Base-by-base conservation (phyloP, 345 rosid genomes). In the Mallotus nudiflorus region DNA sequence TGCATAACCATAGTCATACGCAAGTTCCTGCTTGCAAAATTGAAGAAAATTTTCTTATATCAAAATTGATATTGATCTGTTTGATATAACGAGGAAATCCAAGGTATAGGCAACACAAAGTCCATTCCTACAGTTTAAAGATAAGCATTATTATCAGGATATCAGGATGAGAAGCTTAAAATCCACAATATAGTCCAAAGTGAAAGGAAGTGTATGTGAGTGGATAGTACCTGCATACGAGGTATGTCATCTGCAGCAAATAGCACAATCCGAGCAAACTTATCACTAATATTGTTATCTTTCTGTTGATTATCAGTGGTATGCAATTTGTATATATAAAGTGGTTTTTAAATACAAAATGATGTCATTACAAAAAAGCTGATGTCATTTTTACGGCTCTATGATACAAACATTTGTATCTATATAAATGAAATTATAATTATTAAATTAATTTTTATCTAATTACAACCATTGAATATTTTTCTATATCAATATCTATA, bases 241-340 rank as follows among this genome's bases (percentile, higher is more conserved):
- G 70, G 62, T 45, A 75, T 75, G 66, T 70, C 59, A n/a, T 75
- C 71, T 27, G 75, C 71, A 27, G 79, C 79, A 70, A 75, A 75
- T 19, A 75, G 69, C 70, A 75, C 70, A 33, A 65, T 65, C 19
- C 79, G 65, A 56, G 79, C 79, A 37, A 75, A 52, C 70, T 70
- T 64, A 28, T 63, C 19, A 50, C n/a, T n/a, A n/a, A n/a, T n/a
- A n/a, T n/a, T n/a, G n/a, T n/a, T n/a, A n/a, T n/a, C n/a, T n/a
- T n/a, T n/a, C n/a, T n/a, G n/a, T n/a, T n/a, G n/a, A n/a, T n/a
- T n/a, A n/a, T n/a, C n/a, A n/a, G n/a, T n/a, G n/a, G n/a, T n/a
- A n/a, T n/a, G n/a, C n/a, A n/a, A n/a, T n/a, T n/a, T n/a, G n/a
- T n/a, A n/a, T n/a, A n/a, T n/a, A n/a, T n/a, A n/a, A n/a, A n/a